Conservation (phyloP, 1,284 basidiomycete genomes). For the Leccinum fallax region DNA sequence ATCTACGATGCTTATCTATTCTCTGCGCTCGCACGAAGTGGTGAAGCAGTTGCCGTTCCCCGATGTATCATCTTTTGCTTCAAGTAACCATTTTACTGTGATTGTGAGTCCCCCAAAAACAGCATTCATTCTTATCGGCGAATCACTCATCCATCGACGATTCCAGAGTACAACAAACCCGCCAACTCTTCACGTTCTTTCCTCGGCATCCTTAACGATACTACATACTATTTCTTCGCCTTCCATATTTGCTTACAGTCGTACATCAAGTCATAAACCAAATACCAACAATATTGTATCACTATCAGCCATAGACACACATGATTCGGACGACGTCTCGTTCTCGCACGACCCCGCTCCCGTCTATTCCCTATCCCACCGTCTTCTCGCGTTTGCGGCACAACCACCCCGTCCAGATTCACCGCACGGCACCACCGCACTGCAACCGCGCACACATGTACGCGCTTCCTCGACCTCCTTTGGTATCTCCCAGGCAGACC, state of each 20-base stretch:
- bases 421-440: constrained; percentile 14
- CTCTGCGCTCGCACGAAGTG: constrained; percentile 55
- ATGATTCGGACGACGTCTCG: constrained; percentile 22
- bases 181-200: constrained; percentile 57
- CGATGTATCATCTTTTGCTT: constrained; percentile 50
- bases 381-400: constrained; percentile 65
- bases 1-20: constrained; percentile 57
- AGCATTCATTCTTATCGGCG: neutral
- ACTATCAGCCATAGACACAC: constrained; percentile 38
- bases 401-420: constrained; percentile 40
- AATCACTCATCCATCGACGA: constrained; percentile 1
- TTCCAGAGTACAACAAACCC: constrained; percentile 60
- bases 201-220: constrained; percentile 51
- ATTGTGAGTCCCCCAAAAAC: constrained; percentile 48
- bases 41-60: constrained; percentile 51
- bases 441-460: constrained; percentile 27
- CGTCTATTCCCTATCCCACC: constrained; percentile 60
- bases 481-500: constrained; percentile 45
- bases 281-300: constrained; percentile 42
- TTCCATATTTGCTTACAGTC: constrained; percentile 41
- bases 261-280: constrained; percentile 35
- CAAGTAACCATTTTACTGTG: constrained; percentile 53
- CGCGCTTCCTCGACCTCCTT: constrained; percentile 29
- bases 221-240: constrained; percentile 53
- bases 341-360: constrained; percentile 38